Evolutionary conservation across 352 stramenopile genomes (phyloP).

Genomic region (Globisporangium parvum): DNA sequence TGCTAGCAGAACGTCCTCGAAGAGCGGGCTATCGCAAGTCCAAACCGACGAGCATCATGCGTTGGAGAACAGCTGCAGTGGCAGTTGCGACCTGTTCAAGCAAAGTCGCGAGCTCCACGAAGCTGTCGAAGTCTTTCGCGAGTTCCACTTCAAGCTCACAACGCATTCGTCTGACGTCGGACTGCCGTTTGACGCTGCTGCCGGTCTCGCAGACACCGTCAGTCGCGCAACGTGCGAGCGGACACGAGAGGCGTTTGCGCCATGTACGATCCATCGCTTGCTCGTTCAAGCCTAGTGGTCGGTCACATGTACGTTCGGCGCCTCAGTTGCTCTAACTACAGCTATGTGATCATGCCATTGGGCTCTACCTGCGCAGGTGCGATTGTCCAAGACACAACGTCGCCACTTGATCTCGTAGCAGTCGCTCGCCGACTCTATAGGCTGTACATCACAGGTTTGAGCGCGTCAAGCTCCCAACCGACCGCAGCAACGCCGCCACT

Average conservation of each 20-base stretch:
- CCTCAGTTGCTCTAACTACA: not conserved
- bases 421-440: constrained; percentile 20
- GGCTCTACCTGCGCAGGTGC: not conserved
- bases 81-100: constrained; percentile 15
- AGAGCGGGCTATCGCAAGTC: no score
- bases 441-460: constrained; percentile 10
- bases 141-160: constrained; percentile 19
- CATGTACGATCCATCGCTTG: not conserved
- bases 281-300: no score
- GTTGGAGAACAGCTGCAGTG: not conserved
- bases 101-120: constrained; percentile 48
- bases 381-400: not conserved
- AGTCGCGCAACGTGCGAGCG: constrained; percentile 6
- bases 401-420: not conserved
- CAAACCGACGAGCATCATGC: no score
- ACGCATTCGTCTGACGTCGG: not conserved
- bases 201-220: not conserved
- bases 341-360: not conserved
- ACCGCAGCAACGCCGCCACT: not conserved
- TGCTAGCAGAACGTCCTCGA: not conserved
- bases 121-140: constrained; percentile 40
- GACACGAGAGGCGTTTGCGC: constrained; percentile 12
- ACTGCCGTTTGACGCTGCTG: not conserved
- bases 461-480: not conserved
- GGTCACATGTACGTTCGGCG: no score